Percentiles rank a stretch among this genome's conserved stretches.
Conservation (phyloP, 768 basidiomycete genomes). For the Leucocoprinus sp. region DNA sequence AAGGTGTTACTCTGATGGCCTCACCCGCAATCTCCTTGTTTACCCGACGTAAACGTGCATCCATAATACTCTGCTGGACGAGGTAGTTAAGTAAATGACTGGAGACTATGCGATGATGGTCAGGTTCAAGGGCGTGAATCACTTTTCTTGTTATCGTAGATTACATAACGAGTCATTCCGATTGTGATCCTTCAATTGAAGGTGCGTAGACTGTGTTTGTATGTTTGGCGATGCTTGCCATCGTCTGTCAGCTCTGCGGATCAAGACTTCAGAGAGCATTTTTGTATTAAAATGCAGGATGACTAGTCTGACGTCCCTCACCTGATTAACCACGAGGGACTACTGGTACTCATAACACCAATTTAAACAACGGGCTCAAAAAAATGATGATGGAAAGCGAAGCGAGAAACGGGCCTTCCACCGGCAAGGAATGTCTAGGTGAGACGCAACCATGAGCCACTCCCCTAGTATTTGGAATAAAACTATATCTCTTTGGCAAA, state of each 20-base stretch:
- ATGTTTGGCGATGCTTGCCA: too few species aligned
- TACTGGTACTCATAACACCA: too few species aligned
- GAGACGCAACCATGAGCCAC: conserved; percentile 25
- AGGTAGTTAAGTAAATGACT: background rate
- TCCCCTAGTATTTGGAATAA: conserved; percentile 49
- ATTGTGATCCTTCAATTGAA: too few species aligned
- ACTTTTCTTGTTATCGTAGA: background rate
- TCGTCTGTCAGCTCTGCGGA: too few species aligned
- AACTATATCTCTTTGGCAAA: conserved; percentile 36
- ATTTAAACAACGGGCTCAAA: too few species aligned
- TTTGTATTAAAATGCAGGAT: too few species aligned
- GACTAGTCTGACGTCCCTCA: too few species aligned
- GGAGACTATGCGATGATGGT: conserved; percentile 3
- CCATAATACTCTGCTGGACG: conserved; percentile 41
- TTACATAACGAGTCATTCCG: conserved; percentile 6
- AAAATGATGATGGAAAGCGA: background rate
- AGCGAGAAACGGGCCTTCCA: background rate
- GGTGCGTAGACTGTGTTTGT: too few species aligned
- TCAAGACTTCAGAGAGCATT: too few species aligned
- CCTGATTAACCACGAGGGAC: too few species aligned
- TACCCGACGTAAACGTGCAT: conserved; percentile 82
- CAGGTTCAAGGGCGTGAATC: conserved; percentile 1
- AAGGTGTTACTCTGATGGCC: conserved; percentile 13
- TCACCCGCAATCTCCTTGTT: conserved; percentile 90
- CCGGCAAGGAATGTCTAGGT: conserved; percentile 5